Base-by-base conservation (phyloP, 495 filamentous ascomycete species). In the Penicillium antarcticum region DNA sequence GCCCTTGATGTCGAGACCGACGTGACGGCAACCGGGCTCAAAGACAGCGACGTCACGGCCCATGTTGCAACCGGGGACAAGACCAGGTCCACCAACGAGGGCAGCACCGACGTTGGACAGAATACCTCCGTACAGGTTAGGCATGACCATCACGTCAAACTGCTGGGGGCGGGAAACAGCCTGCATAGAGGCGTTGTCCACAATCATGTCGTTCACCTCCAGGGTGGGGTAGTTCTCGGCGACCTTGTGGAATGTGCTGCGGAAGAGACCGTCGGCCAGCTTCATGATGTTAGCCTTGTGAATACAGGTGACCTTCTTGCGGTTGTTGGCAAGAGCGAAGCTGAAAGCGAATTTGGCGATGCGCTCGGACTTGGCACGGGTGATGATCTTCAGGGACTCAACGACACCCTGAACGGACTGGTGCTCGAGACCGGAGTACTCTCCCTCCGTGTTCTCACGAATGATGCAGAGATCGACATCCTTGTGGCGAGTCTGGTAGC, bases 281-380 rank as follows among this genome's bases (percentile, higher is more conserved):
- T 98, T 97, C 94, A 98, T 98, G 78, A 98, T 98, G 79, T 97
- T 98, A 66, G 94, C 95, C 80, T 98, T 98, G 83, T 98, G 95
- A 63, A 98, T 96, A 74, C 91, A 96, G 55, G 92, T 97, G 23
- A 97, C 90, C 84, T 96, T 97, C 80, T 94, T 90, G 63, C 95
- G 82, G 84, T 95, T 91, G 79, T 97, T 98, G 62, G 95, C 94
- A 38, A 96, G 86, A 13, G 94, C 94, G 68, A 97, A 98, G 72
- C 87, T 85, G 75, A 97, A 96, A 42, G 95, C 94, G 63, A 98
- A 98, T 71, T 97, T 96, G 71, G 91, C 89, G 62, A 98, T 97
- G 52, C 94, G 89, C 82, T 98, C 94, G 35, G 91, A 96, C 79
- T 97, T 97, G 66, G 89, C 91, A 61, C 91, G 91, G 52, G 94